Percentiles rank a stretch among this genome's conserved stretches.
Conservation (phyloP, 495 filamentous ascomycete genomes). For the Articulospora tetracladia region DNA sequence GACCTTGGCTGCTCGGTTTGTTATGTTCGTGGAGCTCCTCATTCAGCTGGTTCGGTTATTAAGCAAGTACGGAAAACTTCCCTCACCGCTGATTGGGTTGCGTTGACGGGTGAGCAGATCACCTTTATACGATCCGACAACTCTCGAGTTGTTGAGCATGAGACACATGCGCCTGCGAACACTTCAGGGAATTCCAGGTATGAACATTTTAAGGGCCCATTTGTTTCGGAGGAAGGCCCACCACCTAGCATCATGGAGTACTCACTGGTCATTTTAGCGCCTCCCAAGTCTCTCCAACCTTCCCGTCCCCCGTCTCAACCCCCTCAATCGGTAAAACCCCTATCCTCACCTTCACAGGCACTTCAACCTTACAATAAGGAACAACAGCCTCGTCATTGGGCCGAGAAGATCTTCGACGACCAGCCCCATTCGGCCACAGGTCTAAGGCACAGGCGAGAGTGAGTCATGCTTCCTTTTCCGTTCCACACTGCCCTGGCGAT, state of each 20-base stretch:
- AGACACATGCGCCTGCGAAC: constrained; percentile 40
- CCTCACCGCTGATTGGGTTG: constrained; percentile 10
- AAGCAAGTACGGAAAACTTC: constrained; percentile 21
- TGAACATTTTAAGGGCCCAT: constrained; percentile 5
- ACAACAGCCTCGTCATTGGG: constrained; percentile 38
- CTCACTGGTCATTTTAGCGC: constrained; percentile 14
- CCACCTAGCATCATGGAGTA: constrained; percentile 12
- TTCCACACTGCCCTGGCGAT: constrained; percentile 1
- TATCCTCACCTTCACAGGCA: constrained; percentile 2
- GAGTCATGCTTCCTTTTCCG: constrained; percentile 19
- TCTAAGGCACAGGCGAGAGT: constrained; percentile 38
- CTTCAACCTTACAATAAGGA: constrained; percentile 10
- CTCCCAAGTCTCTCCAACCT: constrained; percentile 8
- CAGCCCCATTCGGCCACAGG: constrained; percentile 45
- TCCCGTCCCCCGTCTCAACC: constrained; percentile 10
- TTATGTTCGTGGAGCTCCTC: constrained; percentile 50
- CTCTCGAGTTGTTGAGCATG: constrained; percentile 41
- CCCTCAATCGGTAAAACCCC: neutral
- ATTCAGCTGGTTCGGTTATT: constrained; percentile 43
- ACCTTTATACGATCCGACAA: constrained; percentile 47
- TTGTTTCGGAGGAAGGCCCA: neutral
- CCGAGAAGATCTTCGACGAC: constrained; percentile 52
- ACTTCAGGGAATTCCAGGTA: constrained; percentile 24
- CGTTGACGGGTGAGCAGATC: constrained; percentile 34
- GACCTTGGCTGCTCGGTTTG: constrained; percentile 45